These are phyloP conservation scores for Plantago elongata DNA, from an alignment of 257 asterid species.

Conservation along the genomic window DNA sequence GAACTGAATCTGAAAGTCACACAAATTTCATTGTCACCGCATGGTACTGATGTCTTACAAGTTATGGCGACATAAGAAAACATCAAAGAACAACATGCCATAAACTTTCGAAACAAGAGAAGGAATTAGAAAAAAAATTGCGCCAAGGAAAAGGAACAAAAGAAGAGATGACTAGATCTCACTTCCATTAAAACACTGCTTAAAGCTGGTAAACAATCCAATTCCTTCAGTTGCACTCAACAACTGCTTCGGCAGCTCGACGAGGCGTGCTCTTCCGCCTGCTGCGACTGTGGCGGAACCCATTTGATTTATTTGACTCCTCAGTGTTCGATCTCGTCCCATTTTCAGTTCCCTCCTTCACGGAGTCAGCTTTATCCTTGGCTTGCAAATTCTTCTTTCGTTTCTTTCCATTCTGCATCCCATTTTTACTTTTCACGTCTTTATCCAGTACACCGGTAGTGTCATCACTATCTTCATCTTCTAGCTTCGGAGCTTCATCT, in stretches of 20 bases:
- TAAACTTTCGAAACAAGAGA: background rate
- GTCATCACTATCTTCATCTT: conserved; percentile 35
- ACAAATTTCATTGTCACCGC: conserved; percentile 5
- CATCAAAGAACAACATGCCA: conserved; percentile 2
- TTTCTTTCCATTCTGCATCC: conserved; percentile 32
- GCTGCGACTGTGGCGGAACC: conserved; percentile 33
- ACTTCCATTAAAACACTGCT: conserved; percentile 2
- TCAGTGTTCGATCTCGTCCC: conserved; percentile 31
- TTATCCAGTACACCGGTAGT: conserved; percentile 23
- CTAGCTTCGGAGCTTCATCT: conserved; percentile 28
- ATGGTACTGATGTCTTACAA: conserved; percentile 13
- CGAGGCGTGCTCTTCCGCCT: conserved; percentile 55
- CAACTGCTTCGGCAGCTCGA: conserved; percentile 66
- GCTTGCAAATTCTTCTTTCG: conserved; percentile 20
- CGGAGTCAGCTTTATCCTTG: conserved; percentile 28
- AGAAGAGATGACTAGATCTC: conserved; percentile 17
- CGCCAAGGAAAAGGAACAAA: conserved; percentile 4
- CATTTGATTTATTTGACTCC: conserved; percentile 30
- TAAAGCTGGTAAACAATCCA: background rate
- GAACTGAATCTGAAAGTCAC: background rate
- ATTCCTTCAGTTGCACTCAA: conserved; percentile 39
- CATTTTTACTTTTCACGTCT: conserved; percentile 24
- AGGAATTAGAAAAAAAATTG: background rate
- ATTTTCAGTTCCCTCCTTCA: conserved; percentile 35
- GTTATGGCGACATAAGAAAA: conserved; percentile 13